Percentiles rank a stretch among this genome's conserved stretches.
Conservation (phyloP, 352 stramenopile genomes). For the Phytophthora pisi region DNA sequence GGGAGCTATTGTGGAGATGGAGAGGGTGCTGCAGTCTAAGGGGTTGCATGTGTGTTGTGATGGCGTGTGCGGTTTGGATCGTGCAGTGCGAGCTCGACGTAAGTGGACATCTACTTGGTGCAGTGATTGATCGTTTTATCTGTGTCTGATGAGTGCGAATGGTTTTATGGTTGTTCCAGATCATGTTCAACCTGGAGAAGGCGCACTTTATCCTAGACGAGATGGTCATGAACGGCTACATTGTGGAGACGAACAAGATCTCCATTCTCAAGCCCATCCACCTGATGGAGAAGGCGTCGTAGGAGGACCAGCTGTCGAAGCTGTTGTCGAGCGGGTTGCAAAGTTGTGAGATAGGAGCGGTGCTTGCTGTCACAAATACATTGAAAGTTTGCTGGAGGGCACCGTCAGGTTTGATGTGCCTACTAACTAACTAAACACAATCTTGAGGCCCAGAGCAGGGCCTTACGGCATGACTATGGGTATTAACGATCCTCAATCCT, state of each 20-base stretch:
- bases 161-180: constrained; percentile 44
- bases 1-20: neutral
- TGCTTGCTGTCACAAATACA: constrained; percentile 1
- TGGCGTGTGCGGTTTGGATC: constrained; percentile 1
- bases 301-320: constrained; percentile 13
- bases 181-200: constrained; percentile 94
- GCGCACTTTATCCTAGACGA: constrained; percentile 92
- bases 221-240: constrained; percentile 99
- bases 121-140: no score
- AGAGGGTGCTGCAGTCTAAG: constrained; percentile 1
- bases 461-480: no score
- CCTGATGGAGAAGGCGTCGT: constrained; percentile 97
- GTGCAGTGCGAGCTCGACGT: constrained; percentile 85
- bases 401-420: no score
- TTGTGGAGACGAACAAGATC: constrained; percentile 99
- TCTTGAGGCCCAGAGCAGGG: no score
- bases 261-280: constrained; percentile 98
- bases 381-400: neutral
- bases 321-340: neutral
- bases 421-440: no score
- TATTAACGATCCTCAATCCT: no score
- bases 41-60: neutral
- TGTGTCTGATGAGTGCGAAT: constrained; percentile 7
- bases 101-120: no score
- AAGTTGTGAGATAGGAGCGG: neutral